Base-by-base conservation (phyloP, 2,329 filamentous ascomycete genomes). In the Xylariaceae sp. region DNA sequence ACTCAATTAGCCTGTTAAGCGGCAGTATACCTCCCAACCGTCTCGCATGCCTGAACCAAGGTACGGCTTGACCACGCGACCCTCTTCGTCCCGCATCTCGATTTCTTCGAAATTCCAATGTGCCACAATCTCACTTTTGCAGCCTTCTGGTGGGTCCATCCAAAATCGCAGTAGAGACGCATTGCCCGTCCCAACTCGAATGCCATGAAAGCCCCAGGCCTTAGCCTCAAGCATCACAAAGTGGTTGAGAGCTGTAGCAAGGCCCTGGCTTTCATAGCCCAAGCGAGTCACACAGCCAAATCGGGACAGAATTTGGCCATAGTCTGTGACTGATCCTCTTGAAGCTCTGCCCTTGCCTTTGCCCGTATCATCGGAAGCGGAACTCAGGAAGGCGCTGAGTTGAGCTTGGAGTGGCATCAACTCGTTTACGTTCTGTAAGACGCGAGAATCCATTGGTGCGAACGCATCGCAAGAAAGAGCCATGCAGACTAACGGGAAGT, bases 401-500 rank as follows among this genome's bases (percentile, higher is more conserved):
- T 52, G 49, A 22, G 14, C 17, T 18, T 52, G 49, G 11, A 47
- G 45, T 11, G 46, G 46, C 17, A 57, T 42, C 17, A 41, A 30
- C 11, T 42, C 43, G 6, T 46, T 42, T 33, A 57, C 36, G 7
- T 48, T 14, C 2, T 40, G 35, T 40, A 39, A 39, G 15, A 51
- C 42, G 19, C 49, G 48, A 10, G 48, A 42, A 43, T 62, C 53
- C 17, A 59, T 44, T 1, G 48, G 19, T 5, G 53, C 36, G 42
- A 53, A 45, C 36, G 54, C 55, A 46, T 68, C 65, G 44, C 60
- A 65, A 3, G 62, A 55, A 15, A 67, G 51, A 1, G 63, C 64
- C 18, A 67, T 45, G 10, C 59, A 64, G 2, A 64, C 63, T 9
- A 66, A 55, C 1, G 63, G 63, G 42, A 67, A 67, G 43, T 66